Evolutionary conservation across 345 rosid species (phyloP).

Genomic region (Hypericum androsaemum): DNA sequence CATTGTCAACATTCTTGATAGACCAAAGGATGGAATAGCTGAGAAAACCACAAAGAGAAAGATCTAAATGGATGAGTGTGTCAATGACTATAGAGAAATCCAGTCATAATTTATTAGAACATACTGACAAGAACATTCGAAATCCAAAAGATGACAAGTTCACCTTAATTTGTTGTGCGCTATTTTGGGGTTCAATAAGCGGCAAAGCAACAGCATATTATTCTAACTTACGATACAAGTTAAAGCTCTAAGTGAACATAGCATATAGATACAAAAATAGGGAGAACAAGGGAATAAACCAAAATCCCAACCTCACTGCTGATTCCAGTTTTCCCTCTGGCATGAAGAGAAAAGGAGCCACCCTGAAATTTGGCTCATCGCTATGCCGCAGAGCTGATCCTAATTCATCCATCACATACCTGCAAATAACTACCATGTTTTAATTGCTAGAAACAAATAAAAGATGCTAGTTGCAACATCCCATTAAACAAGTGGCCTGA

Average conservation of each 20-base stretch:
- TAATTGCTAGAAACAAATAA: too few relatives aligned
- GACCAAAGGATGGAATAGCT: constrained; percentile 92
- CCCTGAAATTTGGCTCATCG: constrained; percentile 79
- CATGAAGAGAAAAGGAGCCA: constrained; percentile 92
- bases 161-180: too few relatives aligned
- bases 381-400: constrained; percentile 87
- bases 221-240: too few relatives aligned
- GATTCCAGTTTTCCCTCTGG: constrained; percentile 70
- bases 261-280: constrained; percentile 4
- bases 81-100: too few relatives aligned
- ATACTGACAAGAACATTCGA: too few relatives aligned
- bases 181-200: too few relatives aligned
- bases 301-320: constrained; percentile 61
- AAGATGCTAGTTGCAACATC: too few relatives aligned
- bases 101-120: too few relatives aligned
- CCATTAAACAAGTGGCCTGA: too few relatives aligned
- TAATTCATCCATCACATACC: constrained; percentile 97
- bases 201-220: too few relatives aligned
- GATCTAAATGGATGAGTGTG: too few relatives aligned
- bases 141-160: too few relatives aligned
- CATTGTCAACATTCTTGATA: constrained; percentile 36
- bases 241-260: background rate
- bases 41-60: constrained; percentile 6
- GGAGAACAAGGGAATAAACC: constrained; percentile 4
- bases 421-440: constrained; percentile 19